A percentile compares a stretch with the other conserved stretches of the same genome.
These are phyloP conservation scores for Eutypa lata DNA, from an alignment of 2,329 filamentous ascomycete genomes.

Conservation along the genomic window DNA sequence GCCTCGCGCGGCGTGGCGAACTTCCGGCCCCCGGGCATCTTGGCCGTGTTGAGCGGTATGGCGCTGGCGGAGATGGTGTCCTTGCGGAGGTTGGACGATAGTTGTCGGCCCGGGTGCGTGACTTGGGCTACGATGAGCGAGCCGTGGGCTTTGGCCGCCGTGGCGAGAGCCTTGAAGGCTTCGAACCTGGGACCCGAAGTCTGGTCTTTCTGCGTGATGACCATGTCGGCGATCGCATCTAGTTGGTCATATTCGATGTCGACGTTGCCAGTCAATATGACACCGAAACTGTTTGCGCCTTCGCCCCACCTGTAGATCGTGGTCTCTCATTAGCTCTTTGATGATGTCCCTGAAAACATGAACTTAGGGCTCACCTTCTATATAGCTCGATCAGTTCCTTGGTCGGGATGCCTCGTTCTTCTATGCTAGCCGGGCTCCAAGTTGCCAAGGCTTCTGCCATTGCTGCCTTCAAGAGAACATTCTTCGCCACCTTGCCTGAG, in stretches of 20 bases:
- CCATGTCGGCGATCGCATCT: constrained; percentile 48
- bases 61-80: constrained; percentile 44
- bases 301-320: no score
- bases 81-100: constrained; percentile 38
- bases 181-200: constrained; percentile 51
- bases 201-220: constrained; percentile 44
- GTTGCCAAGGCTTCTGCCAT: constrained; percentile 56
- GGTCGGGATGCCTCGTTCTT: constrained; percentile 15
- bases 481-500: constrained; percentile 35
- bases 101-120: constrained; percentile 55
- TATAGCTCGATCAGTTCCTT: constrained; percentile 41
- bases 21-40: constrained; percentile 24
- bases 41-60: constrained; percentile 43
- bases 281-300: constrained; percentile 29
- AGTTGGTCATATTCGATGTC: constrained; percentile 54
- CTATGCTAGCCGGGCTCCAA: constrained; percentile 11
- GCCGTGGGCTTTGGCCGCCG: constrained; percentile 46
- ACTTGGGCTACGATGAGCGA: constrained; percentile 54
- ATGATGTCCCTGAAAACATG: no score
- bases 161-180: constrained; percentile 47
- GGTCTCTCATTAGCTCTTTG: no score
- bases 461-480: constrained; percentile 55
- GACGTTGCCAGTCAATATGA: constrained; percentile 56
- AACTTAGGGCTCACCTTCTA: constrained; percentile 50
- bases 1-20: constrained; percentile 27